Base-by-base conservation (phyloP, 106 monocot genomes). In the Dendrobium catenatum region DNA sequence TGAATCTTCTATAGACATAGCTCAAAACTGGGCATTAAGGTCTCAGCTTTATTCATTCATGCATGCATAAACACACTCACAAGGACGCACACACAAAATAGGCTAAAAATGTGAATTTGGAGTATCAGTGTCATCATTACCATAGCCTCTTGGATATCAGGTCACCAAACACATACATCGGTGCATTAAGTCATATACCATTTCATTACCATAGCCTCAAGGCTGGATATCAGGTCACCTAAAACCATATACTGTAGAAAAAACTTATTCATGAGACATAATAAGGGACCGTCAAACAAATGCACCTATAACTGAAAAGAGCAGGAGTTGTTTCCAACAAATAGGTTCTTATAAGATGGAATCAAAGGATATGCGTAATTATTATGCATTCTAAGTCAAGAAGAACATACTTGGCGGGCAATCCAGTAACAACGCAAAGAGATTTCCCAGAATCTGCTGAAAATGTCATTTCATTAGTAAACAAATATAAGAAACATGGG, bases 391-490 rank as follows among this genome's bases (percentile, higher is more conserved):
- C 5, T 10, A 76, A 51, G 43, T 27, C 74, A 76, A 44, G 46
- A 7, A 27, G 70, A 29, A 2, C 85, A 73, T 90, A 94, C 94
- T 87, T 94, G 54, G 94, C 94, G 76, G 92, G 94, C 66, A 94
- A 82, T 76, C 94, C 92, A 29, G 94, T 94, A 79, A 94, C 88
- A 22, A 80, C 92, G 77, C 94, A 94, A 20, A 88, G 15, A 17
- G 84, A 80, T 78, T 94, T 94, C 77, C 86, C 59, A 18, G 94
- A 90, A 88, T 94, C 94, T 94, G 90, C 58, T 78, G 3, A 81
- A 78, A 26, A 55, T 48, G 41, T 26, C 29, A 83, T 11, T 75
- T 26, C 77, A 59, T 72, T n/a, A 49, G 51, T 83, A 16, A 19
- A 55, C 82, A 68, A 67, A 8, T 11, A 80, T 19, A 40, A 82